Evolutionary conservation across 495 filamentous ascomycete species (phyloP).

Genomic region (Lichenothelia convexa): DNA sequence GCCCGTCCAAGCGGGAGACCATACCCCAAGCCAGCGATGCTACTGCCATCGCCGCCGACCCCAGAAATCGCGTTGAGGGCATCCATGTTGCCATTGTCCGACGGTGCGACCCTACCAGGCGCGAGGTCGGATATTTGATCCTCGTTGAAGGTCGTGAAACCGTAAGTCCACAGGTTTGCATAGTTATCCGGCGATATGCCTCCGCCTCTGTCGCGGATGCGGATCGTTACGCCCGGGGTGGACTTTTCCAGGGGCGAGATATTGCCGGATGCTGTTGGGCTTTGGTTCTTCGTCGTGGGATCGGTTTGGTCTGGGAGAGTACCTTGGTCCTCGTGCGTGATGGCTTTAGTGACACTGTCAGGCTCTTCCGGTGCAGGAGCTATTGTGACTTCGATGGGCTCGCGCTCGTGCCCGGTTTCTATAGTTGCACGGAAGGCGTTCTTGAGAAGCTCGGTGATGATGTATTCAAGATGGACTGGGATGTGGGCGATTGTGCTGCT

Average conservation of each 20-base stretch:
- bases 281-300: conserved; percentile 6
- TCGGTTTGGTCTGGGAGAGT: conserved; percentile 16
- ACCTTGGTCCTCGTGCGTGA: conserved; percentile 19
- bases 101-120: too few species aligned
- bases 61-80: conserved; percentile 56
- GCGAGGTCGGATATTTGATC: conserved; percentile 27
- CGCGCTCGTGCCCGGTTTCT: conserved; percentile 56
- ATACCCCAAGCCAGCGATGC: conserved; percentile 75
- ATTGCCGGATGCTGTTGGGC: conserved; percentile 6
- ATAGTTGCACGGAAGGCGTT: conserved; percentile 90
- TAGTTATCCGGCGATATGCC: conserved; percentile 71
- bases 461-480: conserved; percentile 91
- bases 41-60: conserved; percentile 49
- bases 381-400: conserved; percentile 81
- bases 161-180: conserved; percentile 85
- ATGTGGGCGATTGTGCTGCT: conserved; percentile 75
- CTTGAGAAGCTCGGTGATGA: conserved; percentile 87
- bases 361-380: conserved; percentile 57
- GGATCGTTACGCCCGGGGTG: conserved; percentile 78
- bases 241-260: conserved; percentile 36
- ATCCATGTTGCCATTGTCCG: conserved; percentile 33
- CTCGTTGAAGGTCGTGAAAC: conserved; percentile 84
- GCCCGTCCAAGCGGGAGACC: conserved; percentile 79
- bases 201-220: conserved; percentile 87
- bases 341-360: not conserved